Base-by-base conservation (phyloP, 495 filamentous ascomycete genomes). In the Hypoxylon trugodes region DNA sequence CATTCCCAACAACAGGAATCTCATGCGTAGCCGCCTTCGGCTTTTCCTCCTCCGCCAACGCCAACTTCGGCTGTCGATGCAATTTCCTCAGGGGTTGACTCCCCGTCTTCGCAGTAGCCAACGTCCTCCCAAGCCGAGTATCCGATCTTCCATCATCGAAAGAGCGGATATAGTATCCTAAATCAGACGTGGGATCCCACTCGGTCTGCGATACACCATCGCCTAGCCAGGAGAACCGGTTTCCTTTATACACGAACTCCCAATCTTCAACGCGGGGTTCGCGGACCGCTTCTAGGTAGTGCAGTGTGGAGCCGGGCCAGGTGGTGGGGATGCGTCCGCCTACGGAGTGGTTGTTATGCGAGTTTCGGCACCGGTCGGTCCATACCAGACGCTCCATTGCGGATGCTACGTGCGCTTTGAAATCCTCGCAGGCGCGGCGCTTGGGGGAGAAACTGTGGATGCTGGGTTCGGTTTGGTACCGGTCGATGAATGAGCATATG, bases 241-340 rank as follows among this genome's bases (percentile, higher is more conserved):
- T 82, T 5, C 72, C 71, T 0, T 62, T 58, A 57, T 84, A 82
- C 42, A 69, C 60, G 33, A 82, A 46, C 2, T 82, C 70, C 64
- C 75, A 86, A 61, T 86, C 83, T 45, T 86, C 82, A 26, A 64
- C 71, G 1, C 82, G 74, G 1, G 78, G 72, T 32, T 75, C 65
- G 35, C 76, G 71, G 32, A 86, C 46, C 2, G 77, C 74, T 42
- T 87, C 80, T 45, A 84, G 79, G 65, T 80, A 86, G 56, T 83
- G 80, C 7, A 81, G 65, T 4, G 72, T 69, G 21, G 71, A 78
- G 0, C 81, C 81, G 1, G 77, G 73, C 61, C 77, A 82, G 4
- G 77, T 67, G 5, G 76, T 78, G 16, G 76, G 79, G 12, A 82
- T 73, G 7, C 74, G 69, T 3, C 80, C 79, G 36, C 77, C 70